Evolutionary conservation across 179 eudicot genomes (phyloP).

Genomic region (Beta lomatogona): DNA sequence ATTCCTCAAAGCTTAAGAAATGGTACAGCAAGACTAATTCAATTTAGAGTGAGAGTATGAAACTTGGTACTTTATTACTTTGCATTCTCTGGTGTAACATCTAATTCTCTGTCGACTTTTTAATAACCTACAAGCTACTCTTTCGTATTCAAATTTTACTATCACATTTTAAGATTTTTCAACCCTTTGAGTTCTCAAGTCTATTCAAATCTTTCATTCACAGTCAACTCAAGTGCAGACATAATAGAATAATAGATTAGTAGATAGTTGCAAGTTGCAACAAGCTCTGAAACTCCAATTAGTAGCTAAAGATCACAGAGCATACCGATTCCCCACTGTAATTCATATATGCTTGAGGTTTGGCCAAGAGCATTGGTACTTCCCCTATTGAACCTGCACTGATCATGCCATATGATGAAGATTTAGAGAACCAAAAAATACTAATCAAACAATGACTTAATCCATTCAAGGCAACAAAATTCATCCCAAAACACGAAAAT

Average conservation of each 20-base stretch:
- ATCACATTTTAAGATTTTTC: slow-evolving; percentile 8
- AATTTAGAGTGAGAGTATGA: background rate
- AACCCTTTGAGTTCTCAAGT: background rate
- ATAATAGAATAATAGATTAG: background rate
- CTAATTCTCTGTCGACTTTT: background rate
- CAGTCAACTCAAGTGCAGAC: background rate
- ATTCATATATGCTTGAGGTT: slow-evolving; percentile 97
- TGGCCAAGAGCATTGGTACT: slow-evolving; percentile 81
- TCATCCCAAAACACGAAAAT: background rate
- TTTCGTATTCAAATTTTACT: background rate
- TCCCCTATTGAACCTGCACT: slow-evolving; percentile 90
- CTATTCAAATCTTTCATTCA: background rate
- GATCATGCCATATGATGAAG: slow-evolving; percentile 30
- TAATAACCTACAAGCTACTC: background rate
- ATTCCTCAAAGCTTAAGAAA: background rate
- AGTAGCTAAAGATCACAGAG: slow-evolving; percentile 19
- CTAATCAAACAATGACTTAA: background rate
- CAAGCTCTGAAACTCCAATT: background rate
- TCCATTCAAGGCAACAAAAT: background rate
- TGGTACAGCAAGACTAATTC: background rate
- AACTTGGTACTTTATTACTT: background rate
- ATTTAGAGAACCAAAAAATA: slow-evolving; percentile 6
- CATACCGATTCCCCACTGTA: slow-evolving; percentile 93
- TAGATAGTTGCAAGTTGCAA: background rate
- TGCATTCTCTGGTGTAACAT: background rate